Percentiles rank a stretch among this genome's conserved stretches.
Evolutionary conservation across 2,329 filamentous ascomycete genomes (phyloP).

Genomic region (Colletotrichum gloeosporioides): DNA sequence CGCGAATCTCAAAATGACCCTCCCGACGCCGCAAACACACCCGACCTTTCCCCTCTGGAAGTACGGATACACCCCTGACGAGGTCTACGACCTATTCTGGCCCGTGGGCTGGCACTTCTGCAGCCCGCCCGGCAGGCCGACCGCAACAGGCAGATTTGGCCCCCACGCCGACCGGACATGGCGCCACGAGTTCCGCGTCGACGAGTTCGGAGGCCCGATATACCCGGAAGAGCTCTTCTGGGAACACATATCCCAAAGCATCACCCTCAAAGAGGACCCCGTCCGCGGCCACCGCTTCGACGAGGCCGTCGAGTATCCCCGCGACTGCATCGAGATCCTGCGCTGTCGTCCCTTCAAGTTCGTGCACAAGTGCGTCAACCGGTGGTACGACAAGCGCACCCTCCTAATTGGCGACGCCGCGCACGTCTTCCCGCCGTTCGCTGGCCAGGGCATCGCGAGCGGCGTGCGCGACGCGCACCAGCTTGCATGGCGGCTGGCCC

Average conservation of each 20-base stretch:
- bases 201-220: neutral
- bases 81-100: neutral
- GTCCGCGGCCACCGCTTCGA: neutral
- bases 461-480: neutral
- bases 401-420: neutral
- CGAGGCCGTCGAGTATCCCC: neutral
- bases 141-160: neutral
- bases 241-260: neutral
- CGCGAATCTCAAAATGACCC: neutral
- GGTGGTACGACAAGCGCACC: neutral
- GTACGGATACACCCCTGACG: neutral
- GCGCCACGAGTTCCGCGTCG: neutral
- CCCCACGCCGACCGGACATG: neutral
- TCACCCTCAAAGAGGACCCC: neutral
- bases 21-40: neutral
- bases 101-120: neutral
- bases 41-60: neutral
- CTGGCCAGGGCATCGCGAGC: neutral
- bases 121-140: neutral
- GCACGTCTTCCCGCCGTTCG: neutral
- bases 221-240: neutral
- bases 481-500: rapidly evolving
- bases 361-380: neutral
- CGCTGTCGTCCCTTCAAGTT: neutral
- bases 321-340: neutral